These are phyloP conservation scores for Colletotrichum sublineola DNA, from an alignment of 2,329 filamentous ascomycete species.

Conservation along the genomic window DNA sequence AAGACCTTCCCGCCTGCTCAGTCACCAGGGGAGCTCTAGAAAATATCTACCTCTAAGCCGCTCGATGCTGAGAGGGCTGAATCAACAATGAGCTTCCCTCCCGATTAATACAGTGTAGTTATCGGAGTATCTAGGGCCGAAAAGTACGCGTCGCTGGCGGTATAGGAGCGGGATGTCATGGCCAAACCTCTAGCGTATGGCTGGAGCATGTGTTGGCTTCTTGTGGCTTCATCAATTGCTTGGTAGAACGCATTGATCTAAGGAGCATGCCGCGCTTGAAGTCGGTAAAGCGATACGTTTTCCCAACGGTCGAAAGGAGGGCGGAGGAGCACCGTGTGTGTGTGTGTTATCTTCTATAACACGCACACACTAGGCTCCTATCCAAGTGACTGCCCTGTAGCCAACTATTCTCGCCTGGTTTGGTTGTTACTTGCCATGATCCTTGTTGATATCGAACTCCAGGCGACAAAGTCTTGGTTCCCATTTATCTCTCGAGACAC, in stretches of 20 bases:
- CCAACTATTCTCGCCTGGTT: background rate
- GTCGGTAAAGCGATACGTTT: background rate
- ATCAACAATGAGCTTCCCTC: background rate
- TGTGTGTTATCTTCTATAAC: background rate
- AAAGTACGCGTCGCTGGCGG: background rate
- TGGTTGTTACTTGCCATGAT: too few species aligned
- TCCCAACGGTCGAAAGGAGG: background rate
- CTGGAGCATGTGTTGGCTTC: background rate
- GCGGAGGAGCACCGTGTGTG: background rate
- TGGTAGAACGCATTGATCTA: too few species aligned
- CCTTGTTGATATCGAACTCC: too few species aligned
- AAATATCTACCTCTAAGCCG: slow-evolving; percentile 2
- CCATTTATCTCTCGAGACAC: background rate
- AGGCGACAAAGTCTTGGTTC: background rate
- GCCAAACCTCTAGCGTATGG: background rate
- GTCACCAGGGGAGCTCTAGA: background rate
- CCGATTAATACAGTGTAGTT: background rate
- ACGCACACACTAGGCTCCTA: background rate
- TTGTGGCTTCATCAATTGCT: background rate
- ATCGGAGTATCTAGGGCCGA: background rate
- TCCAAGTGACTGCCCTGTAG: background rate
- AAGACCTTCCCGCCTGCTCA: background rate
- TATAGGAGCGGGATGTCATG: too few species aligned
- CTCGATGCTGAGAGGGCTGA: slow-evolving; percentile 10
- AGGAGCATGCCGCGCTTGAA: background rate